phyloP scores from a whole-genome alignment of 345 rosid species.

The Abelmoschus esculentus region DNA sequence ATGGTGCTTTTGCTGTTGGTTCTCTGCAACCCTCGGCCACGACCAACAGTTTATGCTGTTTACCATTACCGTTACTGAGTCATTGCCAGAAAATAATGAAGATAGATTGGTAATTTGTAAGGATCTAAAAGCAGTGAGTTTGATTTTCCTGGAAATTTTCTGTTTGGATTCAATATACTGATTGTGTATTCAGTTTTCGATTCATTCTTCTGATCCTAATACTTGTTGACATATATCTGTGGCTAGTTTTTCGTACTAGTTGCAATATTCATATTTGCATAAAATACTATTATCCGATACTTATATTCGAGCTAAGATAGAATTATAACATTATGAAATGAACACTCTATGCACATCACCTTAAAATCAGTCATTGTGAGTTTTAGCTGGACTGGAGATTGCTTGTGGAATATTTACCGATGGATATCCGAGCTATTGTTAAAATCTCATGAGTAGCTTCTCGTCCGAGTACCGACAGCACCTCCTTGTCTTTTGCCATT shows the following conservation, averaged over 20 bases:
- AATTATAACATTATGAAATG: not conserved
- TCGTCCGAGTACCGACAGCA: conserved; percentile 46
- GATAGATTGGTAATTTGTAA: not conserved
- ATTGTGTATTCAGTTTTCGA: not conserved
- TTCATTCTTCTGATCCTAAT: too few species aligned
- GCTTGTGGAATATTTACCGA: conserved; percentile 17
- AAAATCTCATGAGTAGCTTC: conserved; percentile 64
- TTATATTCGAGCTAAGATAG: not conserved
- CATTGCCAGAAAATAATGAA: not conserved
- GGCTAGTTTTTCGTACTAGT: too few species aligned
- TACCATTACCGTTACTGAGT: conserved; percentile 8
- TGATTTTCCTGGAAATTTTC: not conserved
- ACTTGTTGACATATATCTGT: too few species aligned
- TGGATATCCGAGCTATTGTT: conserved; percentile 44
- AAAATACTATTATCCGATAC: not conserved
- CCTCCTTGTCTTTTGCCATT: conserved; percentile 35
- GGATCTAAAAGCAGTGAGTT: not conserved
- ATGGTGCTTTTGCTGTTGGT: not conserved
- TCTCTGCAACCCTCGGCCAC: not conserved
- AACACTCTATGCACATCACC: not conserved
- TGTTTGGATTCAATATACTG: not conserved
- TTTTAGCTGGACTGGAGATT: conserved; percentile 27
- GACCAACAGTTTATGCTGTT: not conserved
- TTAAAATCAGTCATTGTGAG: not conserved
- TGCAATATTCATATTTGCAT: too few species aligned